Percentiles rank a stretch among this genome's conserved stretches.
Conservation (phyloP, 2,329 filamentous ascomycete species). For the Talaromyces albobiverticillius region DNA sequence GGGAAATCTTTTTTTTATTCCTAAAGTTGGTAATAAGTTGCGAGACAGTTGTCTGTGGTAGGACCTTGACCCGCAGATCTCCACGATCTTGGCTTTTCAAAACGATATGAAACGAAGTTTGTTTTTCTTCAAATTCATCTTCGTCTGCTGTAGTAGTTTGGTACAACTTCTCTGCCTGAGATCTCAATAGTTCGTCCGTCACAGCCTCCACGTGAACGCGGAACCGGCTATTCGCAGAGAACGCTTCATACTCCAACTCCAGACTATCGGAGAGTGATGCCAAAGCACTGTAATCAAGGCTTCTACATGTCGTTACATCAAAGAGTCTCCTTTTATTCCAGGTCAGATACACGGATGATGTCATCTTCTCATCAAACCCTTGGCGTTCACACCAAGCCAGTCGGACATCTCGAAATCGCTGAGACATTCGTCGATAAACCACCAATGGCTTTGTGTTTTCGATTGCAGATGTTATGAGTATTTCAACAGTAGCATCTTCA, state of each 20-base stretch:
- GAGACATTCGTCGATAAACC: constrained; percentile 64
- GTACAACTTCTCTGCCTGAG: constrained; percentile 13
- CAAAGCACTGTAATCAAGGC: constrained; percentile 58
- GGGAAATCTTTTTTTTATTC: constrained; percentile 49
- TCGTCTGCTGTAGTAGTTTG: constrained; percentile 15
- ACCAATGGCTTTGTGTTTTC: constrained; percentile 59
- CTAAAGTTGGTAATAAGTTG: constrained; percentile 64
- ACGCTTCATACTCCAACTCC: constrained; percentile 5
- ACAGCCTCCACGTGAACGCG: constrained; percentile 75
- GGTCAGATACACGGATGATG: constrained; percentile 67
- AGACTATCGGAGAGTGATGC: constrained; percentile 23
- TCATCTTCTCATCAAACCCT: constrained; percentile 47
- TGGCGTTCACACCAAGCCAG: constrained; percentile 68
- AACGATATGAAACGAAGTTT: constrained; percentile 42
- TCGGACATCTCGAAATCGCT: constrained; percentile 65
- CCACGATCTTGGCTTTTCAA: constrained; percentile 51
- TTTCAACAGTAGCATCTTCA: constrained; percentile 44
- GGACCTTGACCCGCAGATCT: constrained; percentile 50
- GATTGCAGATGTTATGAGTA: constrained; percentile 68
- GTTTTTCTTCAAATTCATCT: constrained; percentile 19
- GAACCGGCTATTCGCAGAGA: constrained; percentile 49
- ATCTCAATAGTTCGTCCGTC: constrained; percentile 62
- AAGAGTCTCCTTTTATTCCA: constrained; percentile 74
- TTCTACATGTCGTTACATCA: constrained; percentile 69
- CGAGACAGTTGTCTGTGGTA: constrained; percentile 54